A percentile compares a stretch with the other conserved stretches of the same genome.
These are phyloP conservation scores for Neohortaea acidophila DNA, from an alignment of 495 filamentous ascomycete genomes.

Conservation along the genomic window DNA sequence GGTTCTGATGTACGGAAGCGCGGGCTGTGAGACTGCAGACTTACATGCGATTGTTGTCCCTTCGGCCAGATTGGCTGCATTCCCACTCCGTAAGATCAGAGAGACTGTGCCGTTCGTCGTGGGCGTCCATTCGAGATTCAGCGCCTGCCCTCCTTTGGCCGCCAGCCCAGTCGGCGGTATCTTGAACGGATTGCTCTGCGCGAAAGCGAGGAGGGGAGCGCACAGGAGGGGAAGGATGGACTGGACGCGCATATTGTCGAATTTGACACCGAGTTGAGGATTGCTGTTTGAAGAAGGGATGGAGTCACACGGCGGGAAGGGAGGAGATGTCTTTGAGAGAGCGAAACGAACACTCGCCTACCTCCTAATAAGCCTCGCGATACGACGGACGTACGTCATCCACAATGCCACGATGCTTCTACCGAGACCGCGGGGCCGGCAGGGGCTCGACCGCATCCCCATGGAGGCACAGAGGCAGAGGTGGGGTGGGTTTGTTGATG, in stretches of 20 bases:
- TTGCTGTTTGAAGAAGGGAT: neutral
- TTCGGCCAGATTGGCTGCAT: slow-evolving; percentile 28
- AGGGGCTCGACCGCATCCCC: no score
- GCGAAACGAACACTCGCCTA: no score
- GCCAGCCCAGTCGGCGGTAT: slow-evolving; percentile 31
- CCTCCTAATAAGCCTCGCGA: no score
- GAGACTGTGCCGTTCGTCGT: slow-evolving; percentile 38
- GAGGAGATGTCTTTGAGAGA: neutral
- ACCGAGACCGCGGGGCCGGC: no score
- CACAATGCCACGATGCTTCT: no score
- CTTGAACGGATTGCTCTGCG: slow-evolving; percentile 38
- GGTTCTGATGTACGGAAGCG: neutral
- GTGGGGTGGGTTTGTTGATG: no score
- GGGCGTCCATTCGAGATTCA: slow-evolving; percentile 41
- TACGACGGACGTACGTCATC: no score
- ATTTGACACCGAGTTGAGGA: no score
- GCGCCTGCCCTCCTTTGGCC: slow-evolving; percentile 36
- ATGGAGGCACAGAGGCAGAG: no score
- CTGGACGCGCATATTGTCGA: slow-evolving; percentile 15
- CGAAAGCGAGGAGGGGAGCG: slow-evolving; percentile 12
- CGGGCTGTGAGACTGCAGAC: slow-evolving; percentile 16
- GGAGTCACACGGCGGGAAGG: neutral
- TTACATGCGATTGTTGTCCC: slow-evolving; percentile 40
- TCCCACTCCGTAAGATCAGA: slow-evolving; percentile 39
- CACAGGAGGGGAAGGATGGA: slow-evolving; percentile 7